A percentile compares a stretch with the other conserved stretches of the same genome.
Evolutionary conservation across 208 protist genomes (phyloP).

Genomic region (Trypanosoma avium): DNA sequence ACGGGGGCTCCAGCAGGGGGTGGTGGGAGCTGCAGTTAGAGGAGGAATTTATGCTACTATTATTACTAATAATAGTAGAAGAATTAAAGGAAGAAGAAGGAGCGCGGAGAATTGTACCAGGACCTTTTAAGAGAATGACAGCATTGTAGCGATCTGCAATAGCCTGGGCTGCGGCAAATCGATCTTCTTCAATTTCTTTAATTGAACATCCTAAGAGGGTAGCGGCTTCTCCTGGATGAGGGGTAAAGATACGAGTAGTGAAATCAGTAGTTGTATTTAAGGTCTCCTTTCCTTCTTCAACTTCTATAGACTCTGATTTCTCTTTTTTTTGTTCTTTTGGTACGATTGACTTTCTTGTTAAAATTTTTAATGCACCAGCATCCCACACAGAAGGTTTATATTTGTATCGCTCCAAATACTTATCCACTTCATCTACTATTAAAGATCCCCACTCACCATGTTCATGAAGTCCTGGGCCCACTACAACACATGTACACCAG

Average conservation of each 20-base stretch:
- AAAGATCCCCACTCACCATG: slow-evolving; percentile 32
- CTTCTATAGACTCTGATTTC: not conserved
- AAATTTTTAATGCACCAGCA: slow-evolving; percentile 70
- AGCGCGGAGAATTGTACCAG: slow-evolving; percentile 60
- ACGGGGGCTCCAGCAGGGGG: too few species aligned
- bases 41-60: too few species aligned
- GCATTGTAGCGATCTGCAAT: slow-evolving; percentile 52
- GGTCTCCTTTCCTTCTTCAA: not conserved
- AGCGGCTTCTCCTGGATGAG: slow-evolving; percentile 79
- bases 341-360: too few species aligned
- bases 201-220: slow-evolving; percentile 55
- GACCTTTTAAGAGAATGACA: slow-evolving; percentile 73
- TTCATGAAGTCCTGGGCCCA: slow-evolving; percentile 76
- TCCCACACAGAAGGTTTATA: slow-evolving; percentile 65
- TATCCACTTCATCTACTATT: slow-evolving; percentile 29
- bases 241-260: slow-evolving; percentile 63
- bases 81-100: too few species aligned
- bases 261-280: slow-evolving; percentile 1
- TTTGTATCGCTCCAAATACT: slow-evolving; percentile 31
- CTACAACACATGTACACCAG: slow-evolving; percentile 56
- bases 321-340: slow-evolving; percentile 3
- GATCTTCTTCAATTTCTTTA: slow-evolving; percentile 67
- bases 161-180: slow-evolving; percentile 41
- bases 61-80: too few species aligned
- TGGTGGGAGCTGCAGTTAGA: too few species aligned